Evolutionary conservation across 2,329 filamentous ascomycete genomes (phyloP).

Genomic region (Paradendryphiella salina): DNA sequence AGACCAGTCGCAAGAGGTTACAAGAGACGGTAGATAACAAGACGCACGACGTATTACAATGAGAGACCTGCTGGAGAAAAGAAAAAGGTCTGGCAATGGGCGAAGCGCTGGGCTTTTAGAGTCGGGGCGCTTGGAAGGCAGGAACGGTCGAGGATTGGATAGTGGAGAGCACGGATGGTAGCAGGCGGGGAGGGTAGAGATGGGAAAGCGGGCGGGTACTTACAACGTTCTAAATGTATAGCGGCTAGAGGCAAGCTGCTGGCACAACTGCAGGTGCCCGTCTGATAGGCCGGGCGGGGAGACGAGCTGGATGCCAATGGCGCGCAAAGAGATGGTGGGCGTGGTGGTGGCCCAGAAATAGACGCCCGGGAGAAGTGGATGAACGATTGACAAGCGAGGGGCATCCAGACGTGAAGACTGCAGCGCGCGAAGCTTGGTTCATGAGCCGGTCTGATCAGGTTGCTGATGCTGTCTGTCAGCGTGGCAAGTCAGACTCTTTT

Average conservation of each 20-base stretch:
- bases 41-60: slow-evolving; percentile 47
- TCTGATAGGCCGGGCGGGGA: slow-evolving; percentile 42
- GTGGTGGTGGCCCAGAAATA: slow-evolving; percentile 46
- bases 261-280: slow-evolving; percentile 36
- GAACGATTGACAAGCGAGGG: slow-evolving; percentile 35
- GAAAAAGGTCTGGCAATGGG: slow-evolving; percentile 38
- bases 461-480: slow-evolving; percentile 33
- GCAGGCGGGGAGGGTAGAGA: slow-evolving; percentile 40
- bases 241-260: slow-evolving; percentile 39
- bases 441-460: slow-evolving; percentile 32
- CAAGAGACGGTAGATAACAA: slow-evolving; percentile 34
- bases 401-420: slow-evolving; percentile 40
- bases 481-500: slow-evolving; percentile 7
- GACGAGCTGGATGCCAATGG: slow-evolving; percentile 39
- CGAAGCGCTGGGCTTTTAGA: slow-evolving; percentile 49
- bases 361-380: slow-evolving; percentile 47
- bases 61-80: slow-evolving; percentile 49
- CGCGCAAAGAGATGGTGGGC: slow-evolving; percentile 32
- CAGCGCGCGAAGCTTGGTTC: slow-evolving; percentile 30
- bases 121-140: slow-evolving; percentile 45
- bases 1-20: slow-evolving; percentile 39
- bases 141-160: slow-evolving; percentile 33
- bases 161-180: slow-evolving; percentile 34
- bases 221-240: slow-evolving; percentile 46
- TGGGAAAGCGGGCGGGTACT: slow-evolving; percentile 46